A percentile compares a stretch with the other conserved stretches of the same genome.
These are phyloP conservation scores for Scedosporium dehoogii DNA, from an alignment of 2,329 filamentous ascomycete genomes.

Conservation along the genomic window DNA sequence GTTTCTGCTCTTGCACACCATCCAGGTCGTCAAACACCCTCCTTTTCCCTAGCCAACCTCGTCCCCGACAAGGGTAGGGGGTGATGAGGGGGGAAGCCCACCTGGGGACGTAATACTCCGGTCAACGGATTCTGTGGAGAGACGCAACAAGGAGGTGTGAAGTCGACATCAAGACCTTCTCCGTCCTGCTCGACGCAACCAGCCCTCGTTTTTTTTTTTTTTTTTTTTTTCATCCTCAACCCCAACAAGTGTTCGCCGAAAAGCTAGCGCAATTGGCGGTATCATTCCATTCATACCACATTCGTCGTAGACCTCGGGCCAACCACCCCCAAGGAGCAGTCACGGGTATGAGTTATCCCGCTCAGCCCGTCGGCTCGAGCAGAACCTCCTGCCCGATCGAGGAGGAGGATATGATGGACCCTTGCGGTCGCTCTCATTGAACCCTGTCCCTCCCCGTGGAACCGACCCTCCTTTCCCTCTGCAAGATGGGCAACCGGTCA, in stretches of 20 bases:
- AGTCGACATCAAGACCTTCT: not conserved
- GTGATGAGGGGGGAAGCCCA: not conserved
- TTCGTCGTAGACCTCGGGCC: too few species aligned
- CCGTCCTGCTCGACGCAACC: not conserved
- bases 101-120: not conserved
- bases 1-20: not conserved
- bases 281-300: too few species aligned
- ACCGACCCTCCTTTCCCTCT: not conserved
- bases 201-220: too few species aligned
- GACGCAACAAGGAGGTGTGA: not conserved
- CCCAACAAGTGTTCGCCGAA: not conserved
- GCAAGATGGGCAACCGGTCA: not conserved
- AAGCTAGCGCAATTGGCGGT: too few species aligned
- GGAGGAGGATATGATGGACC: not conserved
- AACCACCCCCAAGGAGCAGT: not conserved
- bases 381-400: not conserved
- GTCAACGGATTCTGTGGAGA: not conserved
- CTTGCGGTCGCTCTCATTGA: too few species aligned
- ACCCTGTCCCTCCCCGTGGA: too few species aligned
- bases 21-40: not conserved
- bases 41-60: not conserved
- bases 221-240: not conserved
- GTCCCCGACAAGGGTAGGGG: not conserved
- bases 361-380: not conserved
- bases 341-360: not conserved